Base-by-base conservation (phyloP, 768 basidiomycete genomes). In the Suillus occidentalis region DNA sequence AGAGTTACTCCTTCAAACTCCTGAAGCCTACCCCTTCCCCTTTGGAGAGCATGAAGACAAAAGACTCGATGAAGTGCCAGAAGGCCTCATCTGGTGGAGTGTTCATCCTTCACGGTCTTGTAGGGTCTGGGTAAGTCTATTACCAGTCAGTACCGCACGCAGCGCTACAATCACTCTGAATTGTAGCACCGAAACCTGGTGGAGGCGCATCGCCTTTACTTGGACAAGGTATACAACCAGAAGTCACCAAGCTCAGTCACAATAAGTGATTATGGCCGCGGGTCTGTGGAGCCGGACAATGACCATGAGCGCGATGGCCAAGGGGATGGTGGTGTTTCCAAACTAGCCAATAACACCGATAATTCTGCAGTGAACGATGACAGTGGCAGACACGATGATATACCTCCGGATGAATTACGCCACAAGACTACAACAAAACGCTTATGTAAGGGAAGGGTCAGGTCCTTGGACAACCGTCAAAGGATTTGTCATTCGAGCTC, bases 161-260 rank as follows among this genome's bases (percentile, higher is more conserved):
- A 3, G 4, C 12, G 31, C 7, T 13, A 3, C 39, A n/a, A 49
- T 13, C 43, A 53, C 49, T 45, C 20, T 37, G 16, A n/a, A 6
- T 28, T 4, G 12, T 56, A 71, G 72, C 65, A 74, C 49, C 37
- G 62, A n/a, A 20, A 50, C 0, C 25, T 75, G 47, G 64, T 66
- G 14, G 59, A 71, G 1, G 66, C 68, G 1, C 71, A 71, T 12
- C 47, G 50, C 14, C 61, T 63, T 6, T 61, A 67, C 42, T 63
- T 75, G 31, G 72, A 71, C 8, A 42, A 63, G 1, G 5, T 52
- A 4, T 71, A 69, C 52, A n/a, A 37, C 20, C 61, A 43, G 7
- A 65, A 68, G 39, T 74, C 73, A 6, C 73, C 70, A 8, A 72
- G 72, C 2, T 75, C 69, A 16, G 70, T 68, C 9, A 45, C 6